These are phyloP conservation scores for Miamiensis avidus DNA, from an alignment of 169 alveolate genomes.

Conservation along the genomic window DNA sequence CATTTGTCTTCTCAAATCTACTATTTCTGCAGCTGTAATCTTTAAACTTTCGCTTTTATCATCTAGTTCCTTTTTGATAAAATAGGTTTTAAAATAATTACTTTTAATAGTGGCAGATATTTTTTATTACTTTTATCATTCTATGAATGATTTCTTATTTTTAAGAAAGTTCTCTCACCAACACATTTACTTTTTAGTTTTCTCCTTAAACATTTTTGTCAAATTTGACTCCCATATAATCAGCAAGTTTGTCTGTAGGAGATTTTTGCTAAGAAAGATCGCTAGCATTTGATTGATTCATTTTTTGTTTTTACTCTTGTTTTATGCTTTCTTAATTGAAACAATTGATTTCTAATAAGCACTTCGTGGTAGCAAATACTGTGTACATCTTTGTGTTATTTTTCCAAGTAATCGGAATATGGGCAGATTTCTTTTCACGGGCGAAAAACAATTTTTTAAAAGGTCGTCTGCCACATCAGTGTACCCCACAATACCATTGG, in stretches of 20 bases:
- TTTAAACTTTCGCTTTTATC: constrained; percentile 84
- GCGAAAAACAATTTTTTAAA: constrained; percentile 63
- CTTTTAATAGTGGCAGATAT: too few species aligned
- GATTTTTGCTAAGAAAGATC: neutral
- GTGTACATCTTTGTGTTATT: constrained; percentile 34
- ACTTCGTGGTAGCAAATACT: constrained; percentile 41
- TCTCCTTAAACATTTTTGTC: constrained; percentile 43
- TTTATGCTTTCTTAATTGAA: constrained; percentile 50
- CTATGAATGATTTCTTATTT: constrained; percentile 89
- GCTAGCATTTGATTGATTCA: neutral
- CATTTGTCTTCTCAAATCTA: constrained; percentile 83
- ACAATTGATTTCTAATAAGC: constrained; percentile 61
- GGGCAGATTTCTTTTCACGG: constrained; percentile 34
- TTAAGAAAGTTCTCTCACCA: constrained; percentile 84
- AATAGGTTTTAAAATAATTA: too few species aligned
- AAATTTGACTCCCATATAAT: constrained; percentile 20
- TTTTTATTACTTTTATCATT: constrained; percentile 88
- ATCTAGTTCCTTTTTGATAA: too few species aligned
- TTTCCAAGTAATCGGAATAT: constrained; percentile 43
- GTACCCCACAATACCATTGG: constrained; percentile 83
- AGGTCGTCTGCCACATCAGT: constrained; percentile 75
- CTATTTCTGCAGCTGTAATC: constrained; percentile 81
- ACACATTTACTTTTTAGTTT: constrained; percentile 81
- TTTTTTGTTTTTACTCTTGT: neutral
- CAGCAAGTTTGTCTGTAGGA: constrained; percentile 16